Base-by-base conservation (phyloP, 495 filamentous ascomycete species). In the Glarea lozoyensis region DNA sequence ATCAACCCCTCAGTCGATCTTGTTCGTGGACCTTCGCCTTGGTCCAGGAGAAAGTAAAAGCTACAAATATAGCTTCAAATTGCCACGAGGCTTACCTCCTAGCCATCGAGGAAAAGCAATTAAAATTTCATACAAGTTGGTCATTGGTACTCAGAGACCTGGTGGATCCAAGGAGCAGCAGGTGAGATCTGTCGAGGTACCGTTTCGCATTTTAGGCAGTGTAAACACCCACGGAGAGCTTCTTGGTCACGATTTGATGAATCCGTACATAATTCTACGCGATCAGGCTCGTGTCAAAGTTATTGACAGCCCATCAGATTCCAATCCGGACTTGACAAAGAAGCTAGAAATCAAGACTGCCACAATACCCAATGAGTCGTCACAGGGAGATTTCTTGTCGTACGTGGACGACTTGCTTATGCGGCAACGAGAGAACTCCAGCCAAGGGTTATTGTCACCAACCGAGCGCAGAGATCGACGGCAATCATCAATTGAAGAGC, bases 1-100 rank as follows among this genome's bases (percentile, higher is more conserved):
- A 15, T 93, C 88, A 17, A 96, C 92, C 6, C 87, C 90, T n/a
- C 92, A 97, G 61, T 94, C 88, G 4, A 87, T 98, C 47, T 69
- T 98, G 12, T 98, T 98, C 55, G 90, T 98, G 27, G 88, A 98
- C 57, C 70, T 97, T 23, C 77, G 81, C 53, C 69, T 98, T 13
- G 80, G 72, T 12, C 89, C 93, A 0, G 92, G 92, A 2, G 88
- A 98, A 59, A 94, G 86, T 59, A 82, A 78, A 57, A 81, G 81
- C 38, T 97, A 84, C 57, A 79, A 77, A 12, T 98, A 95, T 56
- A 70, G 79, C 9, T 95, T 96, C 60, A 78, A 76, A 31, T 63
- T 98, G 35, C 92, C 92, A 2, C 79, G 75, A 51, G 88, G 88
- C 0, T 68, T 97, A 35, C 92, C 92, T 15, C 90, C 92, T 19